These are phyloP conservation scores for Tieghemiomyces parasiticus DNA, from an alignment of 192 early-diverging fungal genomes.

Conservation along the genomic window DNA sequence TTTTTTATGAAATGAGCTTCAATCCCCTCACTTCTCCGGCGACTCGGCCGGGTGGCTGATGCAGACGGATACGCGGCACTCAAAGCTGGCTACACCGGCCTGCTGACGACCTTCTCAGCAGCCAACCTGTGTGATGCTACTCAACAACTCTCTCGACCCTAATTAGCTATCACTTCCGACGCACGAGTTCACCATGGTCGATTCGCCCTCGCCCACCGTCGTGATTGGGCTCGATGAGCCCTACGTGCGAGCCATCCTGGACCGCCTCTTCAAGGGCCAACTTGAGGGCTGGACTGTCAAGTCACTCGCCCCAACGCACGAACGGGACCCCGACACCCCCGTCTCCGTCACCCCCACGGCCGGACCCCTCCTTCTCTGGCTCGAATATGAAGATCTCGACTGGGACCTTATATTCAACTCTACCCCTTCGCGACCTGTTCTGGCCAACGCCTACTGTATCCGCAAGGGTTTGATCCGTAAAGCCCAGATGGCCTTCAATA, in stretches of 20 bases:
- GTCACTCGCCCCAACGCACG: conserved; percentile 1
- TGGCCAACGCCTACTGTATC: conserved; percentile 42
- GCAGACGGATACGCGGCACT: too few relatives aligned
- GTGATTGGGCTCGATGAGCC: conserved; percentile 32
- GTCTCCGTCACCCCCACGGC: background rate
- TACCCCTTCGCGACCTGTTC: conserved; percentile 12
- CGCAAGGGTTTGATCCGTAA: conserved; percentile 55
- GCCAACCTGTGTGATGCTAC: too few relatives aligned
- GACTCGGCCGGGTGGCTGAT: too few relatives aligned
- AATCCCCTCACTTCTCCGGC: too few relatives aligned
- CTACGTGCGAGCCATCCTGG: conserved; percentile 27
- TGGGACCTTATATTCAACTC: conserved; percentile 28
- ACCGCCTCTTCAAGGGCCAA: conserved; percentile 12
- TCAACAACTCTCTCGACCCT: too few relatives aligned
- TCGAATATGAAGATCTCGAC: conserved; percentile 48
- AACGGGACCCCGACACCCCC: background rate
- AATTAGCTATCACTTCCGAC: too few relatives aligned
- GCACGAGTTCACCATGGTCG: conserved; percentile 3
- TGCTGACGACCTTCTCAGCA: too few relatives aligned
- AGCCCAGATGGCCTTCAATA: conserved; percentile 44
- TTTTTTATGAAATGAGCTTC: too few relatives aligned
- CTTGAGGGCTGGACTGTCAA: conserved; percentile 12
- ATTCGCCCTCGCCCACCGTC: conserved; percentile 12
- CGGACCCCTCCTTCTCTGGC: conserved; percentile 27
- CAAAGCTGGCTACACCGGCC: too few relatives aligned